phyloP scores from a whole-genome alignment of 768 basidiomycete genomes.

The Lyophyllum shimeji region DNA sequence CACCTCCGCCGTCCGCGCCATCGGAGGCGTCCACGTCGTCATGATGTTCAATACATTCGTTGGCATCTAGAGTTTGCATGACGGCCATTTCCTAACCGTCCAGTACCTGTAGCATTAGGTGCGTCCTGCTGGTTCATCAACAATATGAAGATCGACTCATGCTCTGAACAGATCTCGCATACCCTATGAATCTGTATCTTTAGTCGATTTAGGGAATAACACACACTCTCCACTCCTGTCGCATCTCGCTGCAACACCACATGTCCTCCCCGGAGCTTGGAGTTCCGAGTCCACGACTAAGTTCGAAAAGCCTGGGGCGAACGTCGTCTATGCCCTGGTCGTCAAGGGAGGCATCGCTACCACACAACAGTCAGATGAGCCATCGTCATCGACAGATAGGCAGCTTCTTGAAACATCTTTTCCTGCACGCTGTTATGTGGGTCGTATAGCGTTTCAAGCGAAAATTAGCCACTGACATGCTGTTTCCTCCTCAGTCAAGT shows the following conservation, averaged over 20 bases:
- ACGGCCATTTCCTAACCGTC: too few relatives aligned
- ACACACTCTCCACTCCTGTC: background rate
- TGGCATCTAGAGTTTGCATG: background rate
- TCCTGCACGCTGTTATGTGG: too few relatives aligned
- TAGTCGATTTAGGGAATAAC: background rate
- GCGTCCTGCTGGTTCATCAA: background rate
- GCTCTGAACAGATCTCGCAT: background rate
- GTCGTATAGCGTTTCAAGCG: too few relatives aligned
- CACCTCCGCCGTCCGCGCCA: slow-evolving; percentile 33
- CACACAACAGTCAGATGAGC: background rate
- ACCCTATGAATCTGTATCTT: background rate
- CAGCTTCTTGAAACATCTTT: too few relatives aligned
- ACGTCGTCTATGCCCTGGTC: too few relatives aligned
- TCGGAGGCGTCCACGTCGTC: slow-evolving; percentile 6
- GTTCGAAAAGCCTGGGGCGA: too few relatives aligned
- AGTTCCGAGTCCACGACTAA: too few relatives aligned
- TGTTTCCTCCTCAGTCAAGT: too few relatives aligned
- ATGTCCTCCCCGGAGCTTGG: too few relatives aligned
- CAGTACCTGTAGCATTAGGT: background rate
- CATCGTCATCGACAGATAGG: background rate
- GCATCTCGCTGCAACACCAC: too few relatives aligned
- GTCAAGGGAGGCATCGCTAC: too few relatives aligned
- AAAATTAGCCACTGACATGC: too few relatives aligned
- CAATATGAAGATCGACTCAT: background rate
- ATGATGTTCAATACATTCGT: background rate